These are phyloP conservation scores for Plasmodium falciparum DNA, from an alignment of 169 alveolate species.

Conservation along the genomic window DNA sequence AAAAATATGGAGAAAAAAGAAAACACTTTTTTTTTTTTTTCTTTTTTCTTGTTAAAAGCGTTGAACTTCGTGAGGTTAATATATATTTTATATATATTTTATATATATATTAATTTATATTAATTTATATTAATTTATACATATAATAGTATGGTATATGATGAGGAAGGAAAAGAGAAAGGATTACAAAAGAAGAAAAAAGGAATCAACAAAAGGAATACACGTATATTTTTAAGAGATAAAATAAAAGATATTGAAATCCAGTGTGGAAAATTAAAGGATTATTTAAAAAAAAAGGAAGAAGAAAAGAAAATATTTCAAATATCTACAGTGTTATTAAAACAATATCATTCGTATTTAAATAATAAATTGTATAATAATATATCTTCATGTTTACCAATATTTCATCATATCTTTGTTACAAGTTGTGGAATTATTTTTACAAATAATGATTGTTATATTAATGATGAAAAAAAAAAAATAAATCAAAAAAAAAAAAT, in stretches of 20 bases:
- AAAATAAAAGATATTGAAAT: constrained; percentile 15
- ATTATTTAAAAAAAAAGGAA: constrained; percentile 24
- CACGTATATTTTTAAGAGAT: constrained; percentile 9
- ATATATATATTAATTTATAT: too few species aligned
- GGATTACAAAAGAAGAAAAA: constrained; percentile 7
- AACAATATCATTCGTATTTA: constrained; percentile 31
- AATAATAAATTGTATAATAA: constrained; percentile 6
- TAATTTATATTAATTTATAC: background rate
- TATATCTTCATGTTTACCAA: background rate
- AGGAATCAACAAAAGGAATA: background rate
- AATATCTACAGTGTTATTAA: constrained; percentile 27
- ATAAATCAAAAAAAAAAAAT: too few species aligned
- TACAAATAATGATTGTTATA: background rate
- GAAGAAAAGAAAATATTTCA: constrained; percentile 32
- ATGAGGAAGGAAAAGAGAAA: background rate
- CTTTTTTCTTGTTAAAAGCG: too few species aligned
- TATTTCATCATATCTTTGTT: constrained; percentile 11
- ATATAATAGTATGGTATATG: background rate
- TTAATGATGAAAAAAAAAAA: background rate
- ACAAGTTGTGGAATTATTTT: constrained; percentile 54
- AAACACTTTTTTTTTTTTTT: too few species aligned
- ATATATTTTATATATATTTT: too few species aligned
- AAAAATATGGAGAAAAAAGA: too few species aligned
- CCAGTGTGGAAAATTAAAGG: constrained; percentile 30
- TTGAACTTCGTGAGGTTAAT: too few species aligned